Base-by-base conservation (phyloP, 495 filamentous ascomycete species). In the Hypoxylon perforatum region DNA sequence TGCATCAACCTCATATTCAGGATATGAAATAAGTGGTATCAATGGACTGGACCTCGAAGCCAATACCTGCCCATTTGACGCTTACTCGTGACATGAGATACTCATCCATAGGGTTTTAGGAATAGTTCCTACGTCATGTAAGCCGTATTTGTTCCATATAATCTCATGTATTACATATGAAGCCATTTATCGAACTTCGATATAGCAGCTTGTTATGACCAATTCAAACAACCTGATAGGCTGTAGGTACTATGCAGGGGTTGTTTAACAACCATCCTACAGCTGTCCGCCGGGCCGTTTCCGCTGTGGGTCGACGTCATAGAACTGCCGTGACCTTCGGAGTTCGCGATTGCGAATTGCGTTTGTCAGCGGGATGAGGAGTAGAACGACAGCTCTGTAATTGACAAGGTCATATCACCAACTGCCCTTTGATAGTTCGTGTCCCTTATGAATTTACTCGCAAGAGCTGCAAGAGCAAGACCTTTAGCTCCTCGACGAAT, bases 391-490 rank as follows among this genome's bases (percentile, higher is more conserved):
- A 57, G 55, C n/a, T 48, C 28, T 30, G 23, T 7, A 38, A 39
- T 5, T 38, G n/a, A 33, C 15, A 8, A 39, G 12, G 28, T 3
- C 22, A 28, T 28, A 61, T 50, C 57, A 63, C 67, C 41, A 57
- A 53, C 30, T 53, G 46, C 18, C 33, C 33, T 10, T 42, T 23
- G 33, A 8, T 7, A 17, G 36, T 30, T 1, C 18, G 51, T 23
- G 30, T 35, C 51, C 62, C 68, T 47, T 47, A 74, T 70, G 72
- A 74, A 72, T 70, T 65, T 55, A 38, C 17, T 75, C 38, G 51
- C 61, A 14, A 72, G 55, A 64, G 54, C 61, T 52, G 51, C 61
- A 14, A 72, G 55, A 64, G 54, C 61, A 52, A 57, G 58, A 54
- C 64, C 63, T 35, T 39, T 51, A 61, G 56, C 70, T 51, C 69